Base-by-base conservation (phyloP, 495 filamentous ascomycete species). In the Astrocystis sublimbata region DNA sequence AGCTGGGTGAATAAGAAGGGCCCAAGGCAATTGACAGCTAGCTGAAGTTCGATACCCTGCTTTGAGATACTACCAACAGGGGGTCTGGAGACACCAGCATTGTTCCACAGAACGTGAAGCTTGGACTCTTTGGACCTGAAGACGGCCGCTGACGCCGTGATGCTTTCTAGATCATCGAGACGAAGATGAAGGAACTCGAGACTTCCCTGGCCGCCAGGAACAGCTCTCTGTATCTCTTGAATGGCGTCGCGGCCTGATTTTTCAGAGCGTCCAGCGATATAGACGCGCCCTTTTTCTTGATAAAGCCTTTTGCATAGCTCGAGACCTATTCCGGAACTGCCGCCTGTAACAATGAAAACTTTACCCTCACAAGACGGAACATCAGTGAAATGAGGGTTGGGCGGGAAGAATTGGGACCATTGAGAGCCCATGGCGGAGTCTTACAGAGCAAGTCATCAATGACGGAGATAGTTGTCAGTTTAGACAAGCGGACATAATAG, bases 321-420 rank as follows among this genome's bases (percentile, higher is more conserved):
- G 15, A 71, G 62, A 13, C 79, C 81, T 38, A 84, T 73, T 8
- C 80, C 80, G 2, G 73, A 72, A 12, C 67, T 55, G 30, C 69
- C 78, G 28, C 80, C 80, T 0, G 79, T 83, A 6, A 81, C 67
- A 31, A 83, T 61, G 53, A 79, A 78, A n/a, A 79, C 75, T 55
- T 75, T 67, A 31, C 62, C 68, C 6, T 68, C 52, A 17, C 63
- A 68, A 1, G 58, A 6, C 8, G 30, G 43, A 1, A 71, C 45
- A 41, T 69, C 61, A 19, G 65, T 66, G 33, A 74, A 72, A 7
- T 41, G 15, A 12, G 69, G 65, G 21, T 62, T 68, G 0, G 65
- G 67, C 0, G 69, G 68, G 40, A 66, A 74, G 28, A 70, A 61
- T 23, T 72, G 71, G 17, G 65, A 65, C 49, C 54, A 63, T 21